These are phyloP conservation scores for Nitzschia putrida DNA, from an alignment of 108 stramenopile genomes.

Conservation along the genomic window DNA sequence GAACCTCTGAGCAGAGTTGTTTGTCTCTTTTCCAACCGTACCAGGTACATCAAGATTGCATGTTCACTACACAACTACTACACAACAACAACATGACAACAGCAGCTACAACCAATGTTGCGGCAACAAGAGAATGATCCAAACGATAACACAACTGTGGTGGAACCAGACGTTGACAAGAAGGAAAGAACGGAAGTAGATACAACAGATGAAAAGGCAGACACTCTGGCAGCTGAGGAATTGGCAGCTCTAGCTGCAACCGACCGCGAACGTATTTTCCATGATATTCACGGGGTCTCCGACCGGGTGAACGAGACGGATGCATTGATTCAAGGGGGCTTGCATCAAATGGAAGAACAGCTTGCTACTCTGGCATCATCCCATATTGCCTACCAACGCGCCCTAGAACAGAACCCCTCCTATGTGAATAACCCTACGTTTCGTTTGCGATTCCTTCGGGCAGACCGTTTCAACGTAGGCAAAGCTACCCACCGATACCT, in stretches of 20 bases:
- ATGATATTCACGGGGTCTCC: conserved; percentile 23
- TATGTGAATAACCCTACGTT: conserved; percentile 11
- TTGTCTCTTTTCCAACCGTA: too few species aligned
- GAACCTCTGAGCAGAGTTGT: too few species aligned
- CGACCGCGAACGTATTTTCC: conserved; percentile 17
- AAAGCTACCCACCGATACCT: not conserved
- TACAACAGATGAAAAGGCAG: not conserved
- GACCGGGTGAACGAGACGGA: conserved; percentile 9
- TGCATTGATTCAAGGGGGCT: not conserved
- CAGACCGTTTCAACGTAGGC: conserved; percentile 6
- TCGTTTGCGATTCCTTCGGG: conserved; percentile 16
- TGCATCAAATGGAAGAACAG: not conserved
- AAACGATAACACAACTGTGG: too few species aligned
- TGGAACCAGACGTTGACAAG: too few species aligned
- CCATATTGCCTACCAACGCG: conserved; percentile 8
- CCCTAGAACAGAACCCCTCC: not conserved
- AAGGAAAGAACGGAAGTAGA: too few species aligned
- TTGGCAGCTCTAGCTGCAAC: conserved; percentile 15
- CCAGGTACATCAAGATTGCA: too few species aligned
- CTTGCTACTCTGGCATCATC: not conserved
- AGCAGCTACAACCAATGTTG: too few species aligned
- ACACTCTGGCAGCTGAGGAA: conserved; percentile 19
- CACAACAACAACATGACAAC: too few species aligned
- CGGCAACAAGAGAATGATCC: too few species aligned
- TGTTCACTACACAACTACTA: too few species aligned